Evolutionary conservation across 2,329 filamentous ascomycete species (phyloP).

Genomic region (Colletotrichum caudatum): DNA sequence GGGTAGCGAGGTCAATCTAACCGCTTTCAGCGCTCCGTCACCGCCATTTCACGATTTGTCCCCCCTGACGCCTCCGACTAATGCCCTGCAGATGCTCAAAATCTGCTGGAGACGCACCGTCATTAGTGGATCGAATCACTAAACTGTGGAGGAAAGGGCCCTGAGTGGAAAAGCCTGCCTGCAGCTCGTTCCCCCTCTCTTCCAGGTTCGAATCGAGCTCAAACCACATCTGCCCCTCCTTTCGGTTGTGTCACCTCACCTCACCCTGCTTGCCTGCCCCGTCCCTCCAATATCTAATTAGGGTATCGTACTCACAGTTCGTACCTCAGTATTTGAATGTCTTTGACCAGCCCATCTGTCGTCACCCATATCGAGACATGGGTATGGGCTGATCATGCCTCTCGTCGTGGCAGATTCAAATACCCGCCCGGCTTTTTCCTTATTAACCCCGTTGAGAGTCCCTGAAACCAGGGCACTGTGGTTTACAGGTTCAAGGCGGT

Average conservation of each 20-base stretch:
- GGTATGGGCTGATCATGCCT: constrained; percentile 23
- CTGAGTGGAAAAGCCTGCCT: constrained; percentile 22
- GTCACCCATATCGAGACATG: constrained; percentile 22
- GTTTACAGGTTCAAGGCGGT: not conserved
- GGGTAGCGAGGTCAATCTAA: constrained; percentile 21
- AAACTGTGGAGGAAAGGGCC: constrained; percentile 29
- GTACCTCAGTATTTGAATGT: too few relatives aligned
- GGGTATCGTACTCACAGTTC: too few relatives aligned
- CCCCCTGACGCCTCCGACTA: constrained; percentile 23
- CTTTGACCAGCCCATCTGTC: constrained; percentile 20
- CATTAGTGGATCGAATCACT: constrained; percentile 26
- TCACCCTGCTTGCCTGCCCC: not conserved
- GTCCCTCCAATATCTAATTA: not conserved
- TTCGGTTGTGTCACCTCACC: constrained; percentile 9
- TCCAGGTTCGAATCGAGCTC: constrained; percentile 21
- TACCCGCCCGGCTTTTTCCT: constrained; percentile 3
- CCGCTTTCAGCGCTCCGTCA: constrained; percentile 29
- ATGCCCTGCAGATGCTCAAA: constrained; percentile 33
- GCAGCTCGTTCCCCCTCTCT: constrained; percentile 18
- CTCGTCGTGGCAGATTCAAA: constrained; percentile 11
- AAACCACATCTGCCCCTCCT: constrained; percentile 33
- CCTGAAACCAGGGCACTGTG: too few relatives aligned
- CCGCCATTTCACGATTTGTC: constrained; percentile 37
- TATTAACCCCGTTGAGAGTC: constrained; percentile 12
- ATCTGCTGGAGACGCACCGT: constrained; percentile 29